Evolutionary conservation across 2,329 filamentous ascomycete species (phyloP).

Genomic region (Metarhizium robertsii): DNA sequence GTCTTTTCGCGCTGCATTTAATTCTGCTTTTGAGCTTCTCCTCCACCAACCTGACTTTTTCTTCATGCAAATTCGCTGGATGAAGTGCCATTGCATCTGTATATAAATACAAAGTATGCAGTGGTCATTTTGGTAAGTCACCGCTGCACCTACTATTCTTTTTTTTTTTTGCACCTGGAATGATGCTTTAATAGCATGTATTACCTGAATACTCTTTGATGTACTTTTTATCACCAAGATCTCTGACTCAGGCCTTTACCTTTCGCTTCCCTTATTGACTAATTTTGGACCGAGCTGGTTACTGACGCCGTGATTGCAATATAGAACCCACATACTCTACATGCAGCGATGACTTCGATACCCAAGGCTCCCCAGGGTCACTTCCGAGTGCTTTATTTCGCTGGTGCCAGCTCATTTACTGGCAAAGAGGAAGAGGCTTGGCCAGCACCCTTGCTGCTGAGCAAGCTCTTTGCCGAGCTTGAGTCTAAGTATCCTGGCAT

Average conservation of each 20-base stretch:
- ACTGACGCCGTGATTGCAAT: neutral
- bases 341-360: slow-evolving; percentile 23
- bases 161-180: slow-evolving; percentile 20
- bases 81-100: neutral
- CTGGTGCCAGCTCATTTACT: slow-evolving; percentile 62
- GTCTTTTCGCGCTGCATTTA: neutral
- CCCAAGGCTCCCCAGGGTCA: slow-evolving; percentile 48
- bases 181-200: slow-evolving; percentile 50
- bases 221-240: slow-evolving; percentile 60
- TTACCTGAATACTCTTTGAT: slow-evolving; percentile 50
- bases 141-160: slow-evolving; percentile 4
- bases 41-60: neutral
- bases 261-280: slow-evolving; percentile 5
- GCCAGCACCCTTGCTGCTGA: slow-evolving; percentile 54
- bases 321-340: neutral
- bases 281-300: neutral
- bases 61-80: neutral
- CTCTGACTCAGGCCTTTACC: slow-evolving; percentile 42
- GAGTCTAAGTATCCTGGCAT: slow-evolving; percentile 66
- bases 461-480: slow-evolving; percentile 54
- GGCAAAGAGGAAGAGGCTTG: slow-evolving; percentile 56
- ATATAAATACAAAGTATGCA: neutral
- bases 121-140: slow-evolving; percentile 6
- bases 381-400: slow-evolving; percentile 78
- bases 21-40: neutral